Evolutionary conservation across 176 grass and related monocot species (phyloP).

Genomic region (Luzula sylvatica): DNA sequence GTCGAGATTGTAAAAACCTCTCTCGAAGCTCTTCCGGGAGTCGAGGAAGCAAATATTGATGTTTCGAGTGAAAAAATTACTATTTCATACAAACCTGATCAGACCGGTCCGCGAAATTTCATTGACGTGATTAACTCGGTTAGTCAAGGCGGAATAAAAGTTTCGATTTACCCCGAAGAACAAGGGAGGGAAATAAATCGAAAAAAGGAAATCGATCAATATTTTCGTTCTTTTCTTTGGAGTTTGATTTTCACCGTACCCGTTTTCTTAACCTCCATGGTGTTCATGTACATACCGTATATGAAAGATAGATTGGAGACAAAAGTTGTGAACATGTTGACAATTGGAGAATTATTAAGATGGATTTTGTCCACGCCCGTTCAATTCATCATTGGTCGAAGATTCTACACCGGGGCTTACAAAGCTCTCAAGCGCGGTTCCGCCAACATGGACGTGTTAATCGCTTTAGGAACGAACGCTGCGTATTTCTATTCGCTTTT

Average conservation of each 20-base stretch:
- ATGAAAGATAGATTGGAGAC: constrained; percentile 50
- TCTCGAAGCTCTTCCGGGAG: constrained; percentile 69
- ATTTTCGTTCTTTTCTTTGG: constrained; percentile 71
- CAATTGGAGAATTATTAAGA: constrained; percentile 58
- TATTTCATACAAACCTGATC: constrained; percentile 73
- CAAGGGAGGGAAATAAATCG: constrained; percentile 59
- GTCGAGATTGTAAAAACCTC: constrained; percentile 50
- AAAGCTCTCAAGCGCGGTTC: constrained; percentile 68
- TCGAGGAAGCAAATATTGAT: constrained; percentile 53
- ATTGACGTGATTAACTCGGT: constrained; percentile 72
- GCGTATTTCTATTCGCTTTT: constrained; percentile 70
- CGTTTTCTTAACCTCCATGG: constrained; percentile 90
- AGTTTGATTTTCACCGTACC: constrained; percentile 85
- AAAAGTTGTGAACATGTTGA: constrained; percentile 77
- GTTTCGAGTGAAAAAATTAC: constrained; percentile 52
- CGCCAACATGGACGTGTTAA: constrained; percentile 80
- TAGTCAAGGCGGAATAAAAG: constrained; percentile 32
- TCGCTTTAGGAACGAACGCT: constrained; percentile 70
- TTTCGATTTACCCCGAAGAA: constrained; percentile 75
- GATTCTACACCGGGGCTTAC: constrained; percentile 77
- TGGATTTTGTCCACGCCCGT: constrained; percentile 89
- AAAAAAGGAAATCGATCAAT: constrained; percentile 64
- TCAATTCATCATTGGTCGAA: constrained; percentile 81
- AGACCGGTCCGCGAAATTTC: constrained; percentile 73
- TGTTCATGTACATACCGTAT: constrained; percentile 87